Conservation (phyloP, 768 basidiomycete species). For the Lentinula boryana region DNA sequence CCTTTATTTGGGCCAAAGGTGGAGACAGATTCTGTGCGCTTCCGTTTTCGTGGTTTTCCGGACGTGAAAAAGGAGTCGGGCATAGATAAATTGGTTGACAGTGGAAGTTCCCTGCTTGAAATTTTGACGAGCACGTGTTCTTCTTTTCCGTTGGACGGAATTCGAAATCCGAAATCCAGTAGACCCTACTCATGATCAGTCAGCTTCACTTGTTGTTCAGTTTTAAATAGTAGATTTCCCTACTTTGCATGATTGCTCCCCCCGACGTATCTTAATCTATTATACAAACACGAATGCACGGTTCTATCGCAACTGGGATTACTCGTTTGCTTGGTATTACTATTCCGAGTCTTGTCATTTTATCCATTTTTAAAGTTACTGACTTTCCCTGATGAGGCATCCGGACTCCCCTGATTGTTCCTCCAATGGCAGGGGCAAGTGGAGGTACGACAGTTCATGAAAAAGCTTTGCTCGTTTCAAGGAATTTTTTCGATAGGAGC, state of each 20-base stretch:
- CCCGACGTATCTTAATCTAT: neutral
- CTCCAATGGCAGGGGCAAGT: constrained; percentile 68
- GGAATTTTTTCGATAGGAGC: constrained; percentile 22
- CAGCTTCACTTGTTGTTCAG: too few species aligned
- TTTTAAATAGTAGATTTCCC: too few species aligned
- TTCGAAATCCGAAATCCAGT: neutral
- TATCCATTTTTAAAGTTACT: neutral
- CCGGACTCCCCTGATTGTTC: constrained; percentile 52
- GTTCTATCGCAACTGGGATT: neutral
- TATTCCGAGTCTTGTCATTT: neutral
- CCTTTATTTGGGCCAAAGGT: constrained; percentile 20
- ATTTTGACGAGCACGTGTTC: neutral
- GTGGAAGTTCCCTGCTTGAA: neutral
- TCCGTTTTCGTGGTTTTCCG: constrained; percentile 56
- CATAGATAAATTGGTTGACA: constrained; percentile 35
- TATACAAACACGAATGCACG: neutral
- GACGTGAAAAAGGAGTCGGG: constrained; percentile 79
- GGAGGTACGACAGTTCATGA: constrained; percentile 33
- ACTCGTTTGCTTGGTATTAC: neutral
- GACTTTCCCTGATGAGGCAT: constrained; percentile 31
- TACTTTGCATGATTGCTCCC: too few species aligned
- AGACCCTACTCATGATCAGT: too few species aligned
- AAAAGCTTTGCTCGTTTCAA: constrained; percentile 2
- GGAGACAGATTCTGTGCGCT: constrained; percentile 34
- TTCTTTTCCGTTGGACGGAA: neutral